Evolutionary conservation across 2,329 filamentous ascomycete species (phyloP).

Genomic region (Stachybotrys elegans): DNA sequence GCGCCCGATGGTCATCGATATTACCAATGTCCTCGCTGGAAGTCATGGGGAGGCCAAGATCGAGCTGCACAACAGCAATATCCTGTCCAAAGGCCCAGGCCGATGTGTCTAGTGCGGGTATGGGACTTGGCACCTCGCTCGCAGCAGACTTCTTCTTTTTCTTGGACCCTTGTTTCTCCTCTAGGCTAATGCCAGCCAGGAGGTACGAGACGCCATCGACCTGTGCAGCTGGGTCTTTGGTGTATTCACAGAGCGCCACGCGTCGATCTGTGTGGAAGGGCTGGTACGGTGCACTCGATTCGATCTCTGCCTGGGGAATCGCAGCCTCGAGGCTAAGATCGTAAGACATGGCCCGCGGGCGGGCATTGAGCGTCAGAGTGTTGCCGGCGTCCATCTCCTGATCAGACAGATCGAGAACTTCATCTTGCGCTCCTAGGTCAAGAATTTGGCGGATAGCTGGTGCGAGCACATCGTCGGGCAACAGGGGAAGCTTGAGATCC

Average conservation of each 20-base stretch:
- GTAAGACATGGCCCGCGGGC: conserved; percentile 26
- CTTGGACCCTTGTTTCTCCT: conserved; percentile 30
- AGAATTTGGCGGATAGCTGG: conserved; percentile 52
- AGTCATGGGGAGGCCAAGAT: conserved; percentile 41
- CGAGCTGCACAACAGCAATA: conserved; percentile 45
- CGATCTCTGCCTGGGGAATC: conserved; percentile 78
- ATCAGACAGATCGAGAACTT: conserved; percentile 49
- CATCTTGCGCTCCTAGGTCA: conserved; percentile 44
- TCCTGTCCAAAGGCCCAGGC: conserved; percentile 58
- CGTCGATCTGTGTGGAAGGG: conserved; percentile 91
- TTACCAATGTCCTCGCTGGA: conserved; percentile 48
- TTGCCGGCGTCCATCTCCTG: conserved; percentile 50
- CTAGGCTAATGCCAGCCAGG: conserved; percentile 35
- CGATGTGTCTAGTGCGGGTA: conserved; percentile 11
- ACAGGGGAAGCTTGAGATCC: conserved; percentile 61
- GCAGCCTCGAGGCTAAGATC: conserved; percentile 53
- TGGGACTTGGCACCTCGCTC: background rate
- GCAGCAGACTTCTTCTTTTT: conserved; percentile 26
- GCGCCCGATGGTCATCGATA: conserved; percentile 51
- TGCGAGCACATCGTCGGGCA: conserved; percentile 56
- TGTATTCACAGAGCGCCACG: conserved; percentile 70
- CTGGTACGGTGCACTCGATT: conserved; percentile 92
- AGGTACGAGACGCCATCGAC: conserved; percentile 32
- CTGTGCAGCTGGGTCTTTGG: conserved; percentile 23
- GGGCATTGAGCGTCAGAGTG: conserved; percentile 45